Conservation (phyloP, 2,329 filamentous ascomycete species). For the Dryadomyces quercivorus region DNA sequence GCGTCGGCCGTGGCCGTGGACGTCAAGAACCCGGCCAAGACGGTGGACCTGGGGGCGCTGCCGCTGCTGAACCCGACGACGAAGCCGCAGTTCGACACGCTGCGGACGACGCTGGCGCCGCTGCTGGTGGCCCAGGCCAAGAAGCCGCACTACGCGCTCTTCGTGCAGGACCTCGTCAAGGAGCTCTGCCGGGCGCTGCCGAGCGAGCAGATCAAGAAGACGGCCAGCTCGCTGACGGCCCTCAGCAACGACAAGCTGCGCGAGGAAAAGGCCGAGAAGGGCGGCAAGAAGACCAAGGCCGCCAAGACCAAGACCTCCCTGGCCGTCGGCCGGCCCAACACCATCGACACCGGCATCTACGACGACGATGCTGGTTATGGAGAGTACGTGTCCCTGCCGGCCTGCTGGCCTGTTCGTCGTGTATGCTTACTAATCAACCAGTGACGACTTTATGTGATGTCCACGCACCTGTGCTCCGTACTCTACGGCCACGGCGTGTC, state of each 20-base stretch:
- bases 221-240: conserved; percentile 75
- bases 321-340: conserved; percentile 49
- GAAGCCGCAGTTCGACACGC: conserved; percentile 71
- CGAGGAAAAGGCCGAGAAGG: conserved; percentile 94
- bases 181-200: conserved; percentile 76
- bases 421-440: conserved; percentile 17
- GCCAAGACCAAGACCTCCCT: conserved; percentile 88
- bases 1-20: conserved; percentile 58
- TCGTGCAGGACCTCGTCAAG: conserved; percentile 85
- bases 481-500: not conserved
- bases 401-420: not conserved
- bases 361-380: conserved; percentile 56
- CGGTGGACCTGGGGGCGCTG: conserved; percentile 69
- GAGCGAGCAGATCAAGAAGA: conserved; percentile 94
- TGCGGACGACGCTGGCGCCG: conserved; percentile 69
- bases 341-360: conserved; percentile 59
- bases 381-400: conserved; percentile 40
- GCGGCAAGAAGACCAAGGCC: conserved; percentile 93
- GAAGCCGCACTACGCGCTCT: conserved; percentile 82
- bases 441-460: conserved; percentile 63
- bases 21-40: conserved; percentile 59
- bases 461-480: not conserved
- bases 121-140: conserved; percentile 63
- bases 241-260: conserved; percentile 97
- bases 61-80: conserved; percentile 81